Evolutionary conservation across 2,329 filamentous ascomycete genomes (phyloP).

Genomic region (Aspergillus tubingensis): DNA sequence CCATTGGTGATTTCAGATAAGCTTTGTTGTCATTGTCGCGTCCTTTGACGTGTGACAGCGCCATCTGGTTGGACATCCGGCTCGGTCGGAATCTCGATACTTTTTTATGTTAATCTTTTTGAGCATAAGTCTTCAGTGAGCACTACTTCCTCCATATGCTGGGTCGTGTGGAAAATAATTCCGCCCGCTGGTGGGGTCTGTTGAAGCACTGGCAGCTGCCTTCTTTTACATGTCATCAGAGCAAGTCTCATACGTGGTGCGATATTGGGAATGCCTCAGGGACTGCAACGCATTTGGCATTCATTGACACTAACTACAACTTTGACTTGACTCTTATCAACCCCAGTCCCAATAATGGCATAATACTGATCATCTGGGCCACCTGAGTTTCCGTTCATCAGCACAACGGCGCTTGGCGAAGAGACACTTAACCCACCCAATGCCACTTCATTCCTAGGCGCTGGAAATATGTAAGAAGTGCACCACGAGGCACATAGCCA

Average conservation of each 20-base stretch:
- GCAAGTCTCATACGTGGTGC: not conserved
- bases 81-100: not conserved
- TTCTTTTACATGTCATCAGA: not conserved
- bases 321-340: not conserved
- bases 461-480: conserved; percentile 49
- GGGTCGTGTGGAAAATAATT: not conserved
- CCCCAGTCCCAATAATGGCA: not conserved
- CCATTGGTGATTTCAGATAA: not conserved
- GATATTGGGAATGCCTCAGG: not conserved
- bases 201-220: not conserved
- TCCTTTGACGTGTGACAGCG: not conserved
- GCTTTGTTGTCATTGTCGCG: not conserved
- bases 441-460: conserved; percentile 43
- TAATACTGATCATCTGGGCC: not conserved
- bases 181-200: not conserved
- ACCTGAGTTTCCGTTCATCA: not conserved
- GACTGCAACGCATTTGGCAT: too few relatives aligned
- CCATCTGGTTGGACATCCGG: not conserved
- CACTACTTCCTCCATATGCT: not conserved
- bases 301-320: not conserved
- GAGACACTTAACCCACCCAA: not conserved
- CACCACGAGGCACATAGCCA: conserved; percentile 43
- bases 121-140: not conserved
- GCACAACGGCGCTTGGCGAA: not conserved
- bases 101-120: not conserved